phyloP scores from a whole-genome alignment of 345 rosid genomes.

The Salix suchowensis region DNA sequence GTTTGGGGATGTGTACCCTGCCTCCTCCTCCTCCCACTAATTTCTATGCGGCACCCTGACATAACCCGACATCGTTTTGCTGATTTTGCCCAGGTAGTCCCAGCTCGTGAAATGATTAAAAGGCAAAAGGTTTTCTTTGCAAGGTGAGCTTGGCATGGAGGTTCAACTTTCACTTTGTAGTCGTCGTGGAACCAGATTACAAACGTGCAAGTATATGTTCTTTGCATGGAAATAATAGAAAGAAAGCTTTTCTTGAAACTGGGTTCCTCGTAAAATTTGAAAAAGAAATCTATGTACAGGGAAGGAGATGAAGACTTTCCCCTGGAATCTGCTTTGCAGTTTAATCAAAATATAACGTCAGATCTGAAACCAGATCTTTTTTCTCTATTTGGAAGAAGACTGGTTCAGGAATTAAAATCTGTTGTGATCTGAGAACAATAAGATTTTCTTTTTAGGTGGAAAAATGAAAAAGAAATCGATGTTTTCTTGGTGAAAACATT shows the following conservation, averaged over 20 bases:
- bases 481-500: too few relatives aligned
- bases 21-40: neutral
- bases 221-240: neutral
- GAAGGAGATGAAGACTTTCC: neutral
- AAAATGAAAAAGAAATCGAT: too few relatives aligned
- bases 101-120: neutral
- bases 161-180: neutral
- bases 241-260: neutral
- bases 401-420: neutral
- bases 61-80: neutral
- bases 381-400: neutral
- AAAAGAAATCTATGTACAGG: too few relatives aligned
- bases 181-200: neutral
- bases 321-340: too few relatives aligned
- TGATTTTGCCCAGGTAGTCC: neutral
- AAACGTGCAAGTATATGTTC: neutral
- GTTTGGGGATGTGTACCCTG: conserved; percentile 11
- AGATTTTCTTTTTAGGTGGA: too few relatives aligned
- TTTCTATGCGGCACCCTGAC: neutral
- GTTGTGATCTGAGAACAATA: neutral
- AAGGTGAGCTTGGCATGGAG: neutral
- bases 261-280: too few relatives aligned
- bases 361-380: neutral
- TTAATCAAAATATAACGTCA: too few relatives aligned
- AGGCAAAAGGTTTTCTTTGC: neutral